Evolutionary conservation across 306 rosid species (phyloP), one percentile per base, ranked within the genome.

Genomic region (Pyrus pyrifolia): DNA sequence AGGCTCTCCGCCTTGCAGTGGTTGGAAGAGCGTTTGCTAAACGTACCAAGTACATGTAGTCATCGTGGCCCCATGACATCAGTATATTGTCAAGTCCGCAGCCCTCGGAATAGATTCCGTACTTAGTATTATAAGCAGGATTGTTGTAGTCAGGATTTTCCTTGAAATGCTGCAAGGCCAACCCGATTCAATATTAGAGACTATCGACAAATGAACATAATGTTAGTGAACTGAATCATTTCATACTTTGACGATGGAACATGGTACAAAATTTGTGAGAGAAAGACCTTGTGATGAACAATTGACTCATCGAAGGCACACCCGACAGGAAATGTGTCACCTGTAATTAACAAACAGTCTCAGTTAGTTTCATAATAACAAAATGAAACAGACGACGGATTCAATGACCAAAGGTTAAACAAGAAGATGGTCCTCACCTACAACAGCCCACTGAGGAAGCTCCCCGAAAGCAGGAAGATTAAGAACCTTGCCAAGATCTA

Each of bases 401-500:
- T 29, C 18, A 3, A 22, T 1, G 9, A 25, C 33, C 22, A 23
- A 42, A 72, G 67, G 38, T 62, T 27, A 19, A 45, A 14, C 38
- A 29, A 42, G 25, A 57, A 11, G 38, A 13, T 3, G 38, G 60
- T 40, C 6, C 84, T 63, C 76, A 81, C 84, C 84, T 30, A 81
- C 81, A 46, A 81, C 81, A 30, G 81, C 81, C 84, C 84, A 81
- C 67, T 81, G 84, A 53, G 84, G 81, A 55, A 81, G 84, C 45
- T 55, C 78, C 4, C 84, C 84, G 23, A 81, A 81, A 42, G 62
- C 68, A 44, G 84, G 78, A 71, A 49, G 81, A 65, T 27, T 29
- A 49, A 81, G 84, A 67, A 81, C 84, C 84, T 81, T 81, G 66
- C 84, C 84, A 45, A 81, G 84, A 71, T 81, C 81, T 81, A 57